Evolutionary conservation across 441 rosid species (phyloP), one percentile per base, ranked within the genome.

Genomic region (Adansonia rubrostipa): DNA sequence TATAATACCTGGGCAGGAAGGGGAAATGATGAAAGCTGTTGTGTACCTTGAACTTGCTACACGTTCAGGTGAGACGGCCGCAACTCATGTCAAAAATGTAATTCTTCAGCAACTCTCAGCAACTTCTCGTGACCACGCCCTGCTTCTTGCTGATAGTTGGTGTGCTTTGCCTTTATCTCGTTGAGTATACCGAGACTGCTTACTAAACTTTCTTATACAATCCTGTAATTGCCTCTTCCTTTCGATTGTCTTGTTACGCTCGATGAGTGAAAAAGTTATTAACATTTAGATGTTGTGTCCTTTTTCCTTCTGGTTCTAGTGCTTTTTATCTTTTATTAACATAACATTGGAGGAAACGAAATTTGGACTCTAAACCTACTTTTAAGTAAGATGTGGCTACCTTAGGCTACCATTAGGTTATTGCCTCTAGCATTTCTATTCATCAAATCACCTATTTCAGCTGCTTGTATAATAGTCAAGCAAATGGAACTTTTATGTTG

Each of bases 1-100:
- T 5, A 40, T 78, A 56, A 64, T 66, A 51, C 58, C 60, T 85
- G 42, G 76, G 82, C 92, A 93, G 99, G 94, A 90, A 86, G 90
- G 96, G 60, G 95, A 85, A 56, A 84, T 88, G 92, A 67, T 88
- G 89, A 89, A 92, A 84, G 89, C 99, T 50, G 90, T 86, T 5
- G 80, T 91, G 22, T 95, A 95, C 86, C 87, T 95, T 61, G 99
- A 95, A 82, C 96, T 95, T 22, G 99, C 98, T 6, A 85, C 90
- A 48, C 94, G 91, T 2, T 90, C 94, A 70, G 98, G 99, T 1
- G 96, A 91, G 85, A 82, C 84, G 2, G 92, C 92, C 42, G 99
- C 98, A 2, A 72, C 71, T 76, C 94, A 85, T 80, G 88, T 95
- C 28, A 93, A 90, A 82, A 86, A 85, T 70, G 92, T 88, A 9